Evolutionary conservation across 495 filamentous ascomycete species (phyloP).

Genomic region (Lasiosphaeris hirsuta): DNA sequence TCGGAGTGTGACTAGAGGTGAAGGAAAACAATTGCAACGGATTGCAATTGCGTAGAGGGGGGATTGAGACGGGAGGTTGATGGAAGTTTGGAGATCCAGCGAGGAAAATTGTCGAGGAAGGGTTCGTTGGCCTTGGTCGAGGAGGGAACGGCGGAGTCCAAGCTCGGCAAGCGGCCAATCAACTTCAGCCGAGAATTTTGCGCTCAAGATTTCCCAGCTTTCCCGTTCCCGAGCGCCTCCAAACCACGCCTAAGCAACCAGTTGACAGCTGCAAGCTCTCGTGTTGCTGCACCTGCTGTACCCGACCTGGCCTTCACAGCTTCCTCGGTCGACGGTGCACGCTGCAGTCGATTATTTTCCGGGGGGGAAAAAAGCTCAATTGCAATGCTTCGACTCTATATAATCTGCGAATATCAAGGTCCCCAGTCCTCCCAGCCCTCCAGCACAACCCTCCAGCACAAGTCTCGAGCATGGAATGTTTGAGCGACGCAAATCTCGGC

Average conservation of each 20-base stretch:
- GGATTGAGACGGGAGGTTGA: conserved; percentile 37
- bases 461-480: too few species aligned
- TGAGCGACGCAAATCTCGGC: too few species aligned
- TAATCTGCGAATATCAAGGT: too few species aligned
- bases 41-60: conserved; percentile 51
- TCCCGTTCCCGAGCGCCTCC: conserved; percentile 15
- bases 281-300: too few species aligned
- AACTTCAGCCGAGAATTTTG: conserved; percentile 24
- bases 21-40: conserved; percentile 47
- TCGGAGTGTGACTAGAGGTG: conserved; percentile 34
- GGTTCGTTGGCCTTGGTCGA: conserved; percentile 33
- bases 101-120: conserved; percentile 37
- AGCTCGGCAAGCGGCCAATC: conserved; percentile 19
- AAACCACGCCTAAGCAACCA: neutral
- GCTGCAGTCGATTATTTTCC: too few species aligned
- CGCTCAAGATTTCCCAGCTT: conserved; percentile 11
- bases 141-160: conserved; percentile 9
- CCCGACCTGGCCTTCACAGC: too few species aligned
- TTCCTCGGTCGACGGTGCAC: too few species aligned
- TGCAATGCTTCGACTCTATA: too few species aligned
- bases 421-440: too few species aligned
- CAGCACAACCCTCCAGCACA: too few species aligned
- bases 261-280: too few species aligned
- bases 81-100: conserved; percentile 31
- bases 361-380: too few species aligned